A percentile compares a stretch with the other conserved stretches of the same genome.
phyloP scores from a whole-genome alignment of 495 filamentous ascomycete species.

The Tuber magnatum region DNA sequence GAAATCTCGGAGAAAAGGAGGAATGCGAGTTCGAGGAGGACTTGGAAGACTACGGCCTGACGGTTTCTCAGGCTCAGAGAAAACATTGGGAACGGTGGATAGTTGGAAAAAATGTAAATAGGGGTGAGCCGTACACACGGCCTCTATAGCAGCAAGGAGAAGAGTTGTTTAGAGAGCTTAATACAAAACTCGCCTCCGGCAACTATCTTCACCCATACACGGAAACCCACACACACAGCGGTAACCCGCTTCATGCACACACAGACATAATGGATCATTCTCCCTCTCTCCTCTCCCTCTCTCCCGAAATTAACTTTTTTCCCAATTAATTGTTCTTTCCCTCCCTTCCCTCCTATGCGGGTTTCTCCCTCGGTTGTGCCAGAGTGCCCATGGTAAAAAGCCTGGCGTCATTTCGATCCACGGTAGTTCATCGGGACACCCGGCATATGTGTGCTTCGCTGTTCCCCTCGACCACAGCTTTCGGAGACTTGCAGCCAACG shows the following conservation, averaged over 20 bases:
- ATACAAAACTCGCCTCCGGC: not conserved
- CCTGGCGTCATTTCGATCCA: not conserved
- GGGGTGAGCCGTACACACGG: slow-evolving; percentile 30
- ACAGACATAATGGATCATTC: not conserved
- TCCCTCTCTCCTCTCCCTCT: not conserved
- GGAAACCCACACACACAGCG: not conserved
- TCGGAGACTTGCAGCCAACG: slow-evolving; percentile 1
- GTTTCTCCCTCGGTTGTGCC: not conserved
- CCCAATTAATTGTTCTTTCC: not conserved
- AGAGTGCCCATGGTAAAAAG: not conserved
- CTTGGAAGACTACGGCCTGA: slow-evolving; percentile 34
- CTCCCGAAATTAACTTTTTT: not conserved
- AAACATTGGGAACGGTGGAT: slow-evolving; percentile 40
- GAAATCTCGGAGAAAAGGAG: slow-evolving; percentile 28
- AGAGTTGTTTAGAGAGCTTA: not conserved
- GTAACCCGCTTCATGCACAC: not conserved
- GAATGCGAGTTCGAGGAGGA: slow-evolving; percentile 33
- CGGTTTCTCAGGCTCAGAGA: slow-evolving; percentile 35
- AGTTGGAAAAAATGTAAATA: slow-evolving; percentile 36
- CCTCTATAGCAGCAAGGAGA: slow-evolving; percentile 10
- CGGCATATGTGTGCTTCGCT: not conserved
- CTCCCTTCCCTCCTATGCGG: not conserved
- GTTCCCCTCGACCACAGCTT: not conserved
- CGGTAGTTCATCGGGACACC: not conserved
- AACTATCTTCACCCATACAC: not conserved